Evolutionary conservation across 495 filamentous ascomycete genomes (phyloP), one percentile per base, ranked within the genome.

Genomic region (Aspergillus kassunensis): DNA sequence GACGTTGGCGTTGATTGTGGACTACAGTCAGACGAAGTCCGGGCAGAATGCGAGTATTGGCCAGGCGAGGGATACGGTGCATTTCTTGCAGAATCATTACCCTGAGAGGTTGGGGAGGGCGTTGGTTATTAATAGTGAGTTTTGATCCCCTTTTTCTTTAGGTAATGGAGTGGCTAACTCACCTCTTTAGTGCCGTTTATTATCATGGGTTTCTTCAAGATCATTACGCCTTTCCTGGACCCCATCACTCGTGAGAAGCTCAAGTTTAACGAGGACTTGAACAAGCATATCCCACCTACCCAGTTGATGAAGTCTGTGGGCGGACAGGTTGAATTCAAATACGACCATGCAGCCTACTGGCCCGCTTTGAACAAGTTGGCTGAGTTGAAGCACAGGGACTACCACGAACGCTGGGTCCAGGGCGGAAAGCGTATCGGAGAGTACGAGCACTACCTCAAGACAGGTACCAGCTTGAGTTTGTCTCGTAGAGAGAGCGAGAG

Each of bases 141-240:
- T 11, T 36, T 6, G 27, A 5, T 29, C 11, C 11, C 27, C 27
- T 11, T 29, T 29, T 29, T 29, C 6, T 11, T 5, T 29, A 5
- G 6, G 27, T 11, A 11, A 29, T 29, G 21, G 42, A 57, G 12
- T 18, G 20, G 19, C 35, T 35, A 21, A 33, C 27, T 45, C 21
- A 39, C 20, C 2, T 19, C 1, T 4, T 8, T 34, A 91, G 88
- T 96, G 43, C 93, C 92, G 11, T 96, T 88, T 81, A 73, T 91
- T 44, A 85, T 97, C 45, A 82, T 77, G 66, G 85, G 83, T 20
- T 98, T 98, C 78, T 95, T 96, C 79, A 96, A 95, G 70, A 69
- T 96, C 52, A 91, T 98, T 70, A 88, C 82, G 16, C 91, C 92
- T 23, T 97, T 97, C 68, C 96, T 98, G 65, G 93, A 98, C 70